Conservation (phyloP, 2,329 filamentous ascomycete species). For the Phyllosticta citriasiana region DNA sequence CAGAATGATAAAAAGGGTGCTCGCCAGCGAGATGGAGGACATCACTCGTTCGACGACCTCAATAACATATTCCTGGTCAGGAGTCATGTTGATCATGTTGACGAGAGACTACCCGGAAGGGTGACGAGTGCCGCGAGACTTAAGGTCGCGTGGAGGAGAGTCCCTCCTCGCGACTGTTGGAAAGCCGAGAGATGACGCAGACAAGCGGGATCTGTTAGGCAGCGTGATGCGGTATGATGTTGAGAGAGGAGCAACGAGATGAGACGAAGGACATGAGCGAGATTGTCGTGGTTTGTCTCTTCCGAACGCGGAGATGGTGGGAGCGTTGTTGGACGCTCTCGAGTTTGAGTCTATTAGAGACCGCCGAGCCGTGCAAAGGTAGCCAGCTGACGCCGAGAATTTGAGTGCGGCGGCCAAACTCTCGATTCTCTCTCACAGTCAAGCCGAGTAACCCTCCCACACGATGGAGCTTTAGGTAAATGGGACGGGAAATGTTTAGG, state of each 20-base stretch:
- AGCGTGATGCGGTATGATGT: not conserved
- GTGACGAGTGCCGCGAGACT: not conserved
- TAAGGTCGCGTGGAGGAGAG: not conserved
- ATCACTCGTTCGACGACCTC: conserved; percentile 55
- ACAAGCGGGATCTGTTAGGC: not conserved
- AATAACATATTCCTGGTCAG: conserved; percentile 34
- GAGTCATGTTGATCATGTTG: conserved; percentile 11
- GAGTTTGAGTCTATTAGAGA: no score
- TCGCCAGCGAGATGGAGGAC: conserved; percentile 61
- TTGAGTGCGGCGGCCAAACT: no score
- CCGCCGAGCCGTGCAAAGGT: no score
- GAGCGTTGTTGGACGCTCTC: not conserved
- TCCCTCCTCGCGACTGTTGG: not conserved
- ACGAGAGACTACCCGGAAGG: not conserved
- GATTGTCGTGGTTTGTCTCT: not conserved
- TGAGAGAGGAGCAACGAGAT: not conserved
- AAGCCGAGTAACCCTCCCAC: no score
- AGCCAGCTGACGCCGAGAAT: no score
- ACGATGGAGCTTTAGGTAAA: not conserved
- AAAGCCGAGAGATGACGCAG: not conserved
- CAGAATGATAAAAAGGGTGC: conserved; percentile 59
- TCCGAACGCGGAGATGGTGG: not conserved
- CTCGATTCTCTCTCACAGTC: no score
- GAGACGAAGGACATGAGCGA: not conserved
- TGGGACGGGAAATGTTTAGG: not conserved